Evolutionary conservation across 2,329 filamentous ascomycete genomes (phyloP).

Genomic region (Phialophora macrospora): DNA sequence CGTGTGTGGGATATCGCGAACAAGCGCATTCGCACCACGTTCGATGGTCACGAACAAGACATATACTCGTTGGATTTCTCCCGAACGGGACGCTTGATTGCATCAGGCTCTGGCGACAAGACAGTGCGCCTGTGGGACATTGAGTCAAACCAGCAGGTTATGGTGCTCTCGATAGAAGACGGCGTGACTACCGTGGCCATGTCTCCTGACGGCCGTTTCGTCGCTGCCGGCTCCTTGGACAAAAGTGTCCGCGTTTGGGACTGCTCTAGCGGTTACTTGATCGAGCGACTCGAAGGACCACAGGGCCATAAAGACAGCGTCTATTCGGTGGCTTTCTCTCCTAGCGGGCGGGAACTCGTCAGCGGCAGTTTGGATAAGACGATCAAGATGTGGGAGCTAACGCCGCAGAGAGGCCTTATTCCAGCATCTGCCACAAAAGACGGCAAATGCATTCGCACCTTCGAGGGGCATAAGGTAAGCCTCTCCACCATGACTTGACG

Average conservation of each 20-base stretch:
- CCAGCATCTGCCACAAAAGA: slow-evolving; percentile 73
- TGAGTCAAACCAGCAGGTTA: slow-evolving; percentile 77
- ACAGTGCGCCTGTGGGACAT: slow-evolving; percentile 98
- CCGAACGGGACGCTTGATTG: slow-evolving; percentile 89
- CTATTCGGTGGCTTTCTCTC: slow-evolving; percentile 94
- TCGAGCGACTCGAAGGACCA: slow-evolving; percentile 89
- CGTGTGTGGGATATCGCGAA: slow-evolving; percentile 92
- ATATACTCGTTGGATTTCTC: slow-evolving; percentile 98
- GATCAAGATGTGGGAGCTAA: slow-evolving; percentile 99
- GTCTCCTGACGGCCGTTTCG: slow-evolving; percentile 90
- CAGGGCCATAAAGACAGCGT: slow-evolving; percentile 97
- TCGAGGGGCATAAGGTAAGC: slow-evolving; percentile 89
- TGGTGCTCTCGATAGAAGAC: slow-evolving; percentile 91
- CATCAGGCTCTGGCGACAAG: slow-evolving; percentile 91
- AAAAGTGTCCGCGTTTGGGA: slow-evolving; percentile 99
- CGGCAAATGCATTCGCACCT: slow-evolving; percentile 93
- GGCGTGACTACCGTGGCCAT: slow-evolving; percentile 97
- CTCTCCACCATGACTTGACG: background rate
- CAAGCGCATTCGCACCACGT: slow-evolving; percentile 85
- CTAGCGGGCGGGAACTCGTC: slow-evolving; percentile 88
- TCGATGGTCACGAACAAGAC: slow-evolving; percentile 96
- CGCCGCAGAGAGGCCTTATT: slow-evolving; percentile 69
- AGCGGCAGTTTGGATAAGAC: slow-evolving; percentile 96
- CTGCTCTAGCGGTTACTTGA: slow-evolving; percentile 78
- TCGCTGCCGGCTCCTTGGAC: slow-evolving; percentile 92